Evolutionary conservation across 2,329 filamentous ascomycete species (phyloP).

Genomic region (Pseudogymnoascus sp.): DNA sequence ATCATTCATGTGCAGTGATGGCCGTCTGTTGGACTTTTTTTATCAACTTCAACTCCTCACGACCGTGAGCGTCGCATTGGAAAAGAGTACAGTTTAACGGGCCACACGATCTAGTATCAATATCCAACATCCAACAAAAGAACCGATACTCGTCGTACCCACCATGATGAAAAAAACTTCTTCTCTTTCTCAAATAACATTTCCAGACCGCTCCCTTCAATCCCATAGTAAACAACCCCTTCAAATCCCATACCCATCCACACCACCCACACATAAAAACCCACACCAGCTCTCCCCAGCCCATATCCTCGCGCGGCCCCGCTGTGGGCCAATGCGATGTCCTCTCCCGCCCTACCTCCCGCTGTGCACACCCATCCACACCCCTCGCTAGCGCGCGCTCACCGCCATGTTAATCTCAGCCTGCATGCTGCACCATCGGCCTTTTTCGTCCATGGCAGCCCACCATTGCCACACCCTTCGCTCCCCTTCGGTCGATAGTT

Average conservation of each 20-base stretch:
- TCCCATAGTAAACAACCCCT: neutral
- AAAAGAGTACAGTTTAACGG: neutral
- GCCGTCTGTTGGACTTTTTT: neutral
- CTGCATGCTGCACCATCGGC: neutral
- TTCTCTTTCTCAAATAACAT: neutral
- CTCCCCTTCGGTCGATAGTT: neutral
- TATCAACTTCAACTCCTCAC: neutral
- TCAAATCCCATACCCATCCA: neutral
- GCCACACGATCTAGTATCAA: neutral
- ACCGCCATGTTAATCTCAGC: conserved; percentile 4
- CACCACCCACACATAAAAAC: neutral
- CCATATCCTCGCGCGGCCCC: neutral
- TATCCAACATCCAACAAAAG: neutral
- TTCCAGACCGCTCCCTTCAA: neutral
- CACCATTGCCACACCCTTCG: too few species aligned
- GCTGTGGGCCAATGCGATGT: conserved; percentile 2
- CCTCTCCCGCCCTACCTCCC: neutral
- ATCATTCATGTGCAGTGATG: neutral
- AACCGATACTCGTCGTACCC: neutral
- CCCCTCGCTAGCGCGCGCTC: neutral
- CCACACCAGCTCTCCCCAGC: conserved; percentile 6
- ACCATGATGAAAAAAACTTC: neutral
- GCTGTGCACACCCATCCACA: neutral
- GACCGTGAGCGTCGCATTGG: neutral
- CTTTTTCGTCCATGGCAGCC: neutral